Conservation (phyloP, 352 stramenopile genomes). For the Pythium volutum region DNA sequence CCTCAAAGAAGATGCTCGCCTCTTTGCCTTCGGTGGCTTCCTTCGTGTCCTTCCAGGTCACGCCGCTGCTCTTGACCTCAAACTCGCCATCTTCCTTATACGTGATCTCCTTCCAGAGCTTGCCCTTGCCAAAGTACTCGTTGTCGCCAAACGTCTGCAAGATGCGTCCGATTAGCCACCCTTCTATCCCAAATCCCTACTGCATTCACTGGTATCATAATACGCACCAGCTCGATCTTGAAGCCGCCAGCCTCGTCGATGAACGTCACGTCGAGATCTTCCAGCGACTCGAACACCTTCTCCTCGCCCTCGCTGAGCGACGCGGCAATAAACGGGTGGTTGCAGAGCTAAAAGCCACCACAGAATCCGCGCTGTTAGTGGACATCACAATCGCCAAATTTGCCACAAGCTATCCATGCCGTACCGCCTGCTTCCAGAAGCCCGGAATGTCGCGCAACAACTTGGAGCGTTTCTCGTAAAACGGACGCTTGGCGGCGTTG, state of each 20-base stretch:
- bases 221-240: constrained; percentile 65
- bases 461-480: constrained; percentile 65
- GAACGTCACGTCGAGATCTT: constrained; percentile 62
- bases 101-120: constrained; percentile 69
- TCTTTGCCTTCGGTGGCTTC: constrained; percentile 51
- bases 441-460: constrained; percentile 56
- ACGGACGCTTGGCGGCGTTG: constrained; percentile 62
- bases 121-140: constrained; percentile 46
- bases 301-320: constrained; percentile 48
- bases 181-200: not conserved
- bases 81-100: constrained; percentile 61
- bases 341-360: constrained; percentile 38
- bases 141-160: constrained; percentile 67
- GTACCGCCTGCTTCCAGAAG: constrained; percentile 79
- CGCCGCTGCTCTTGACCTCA: constrained; percentile 43
- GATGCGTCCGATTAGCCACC: not conserved
- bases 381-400: not conserved
- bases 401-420: constrained; percentile 7
- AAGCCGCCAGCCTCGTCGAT: constrained; percentile 62
- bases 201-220: not conserved
- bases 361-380: not conserved
- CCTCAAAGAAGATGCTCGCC: constrained; percentile 53
- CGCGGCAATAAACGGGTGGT: constrained; percentile 60
- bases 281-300: constrained; percentile 47
- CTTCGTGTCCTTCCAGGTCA: constrained; percentile 61